Conservation (phyloP, 441 rosid species). For the Croton laevigatus region DNA sequence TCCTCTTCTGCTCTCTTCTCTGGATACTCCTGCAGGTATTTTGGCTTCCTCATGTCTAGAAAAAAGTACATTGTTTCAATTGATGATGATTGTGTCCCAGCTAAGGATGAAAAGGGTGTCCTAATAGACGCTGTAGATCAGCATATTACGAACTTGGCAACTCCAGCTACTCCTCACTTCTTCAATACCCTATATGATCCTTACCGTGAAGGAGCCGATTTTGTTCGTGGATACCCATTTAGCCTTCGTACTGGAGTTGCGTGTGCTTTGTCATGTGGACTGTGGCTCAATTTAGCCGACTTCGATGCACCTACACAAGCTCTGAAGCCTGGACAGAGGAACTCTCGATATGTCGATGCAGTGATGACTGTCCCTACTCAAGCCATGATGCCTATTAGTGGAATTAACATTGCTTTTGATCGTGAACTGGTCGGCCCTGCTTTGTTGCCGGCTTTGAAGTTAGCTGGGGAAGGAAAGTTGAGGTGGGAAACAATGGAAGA, state of each 20-base stretch:
- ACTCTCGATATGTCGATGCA: slow-evolving; percentile 76
- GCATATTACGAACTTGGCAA: slow-evolving; percentile 62
- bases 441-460: slow-evolving; percentile 66
- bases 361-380: slow-evolving; percentile 75
- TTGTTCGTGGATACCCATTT: slow-evolving; percentile 97
- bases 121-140: slow-evolving; percentile 72
- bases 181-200: slow-evolving; percentile 96
- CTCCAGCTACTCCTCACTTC: slow-evolving; percentile 92
- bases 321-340: slow-evolving; percentile 70
- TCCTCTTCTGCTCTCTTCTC: slow-evolving; percentile 60
- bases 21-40: slow-evolving; percentile 88
- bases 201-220: slow-evolving; percentile 75
- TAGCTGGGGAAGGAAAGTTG: slow-evolving; percentile 80
- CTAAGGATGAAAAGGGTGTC: slow-evolving; percentile 62
- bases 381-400: slow-evolving; percentile 74
- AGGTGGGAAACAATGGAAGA: slow-evolving; percentile 99
- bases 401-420: slow-evolving; percentile 82
- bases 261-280: slow-evolving; percentile 87
- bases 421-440: slow-evolving; percentile 80
- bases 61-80: slow-evolving; percentile 76
- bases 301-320: slow-evolving; percentile 97
- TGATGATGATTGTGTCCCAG: slow-evolving; percentile 88
- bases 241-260: slow-evolving; percentile 80
- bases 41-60: slow-evolving; percentile 79
- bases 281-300: slow-evolving; percentile 93